A percentile compares a stretch with the other conserved stretches of the same genome.
These are phyloP conservation scores for Camellia granthamiana DNA, from an alignment of 148 eudicot species.

Conservation along the genomic window DNA sequence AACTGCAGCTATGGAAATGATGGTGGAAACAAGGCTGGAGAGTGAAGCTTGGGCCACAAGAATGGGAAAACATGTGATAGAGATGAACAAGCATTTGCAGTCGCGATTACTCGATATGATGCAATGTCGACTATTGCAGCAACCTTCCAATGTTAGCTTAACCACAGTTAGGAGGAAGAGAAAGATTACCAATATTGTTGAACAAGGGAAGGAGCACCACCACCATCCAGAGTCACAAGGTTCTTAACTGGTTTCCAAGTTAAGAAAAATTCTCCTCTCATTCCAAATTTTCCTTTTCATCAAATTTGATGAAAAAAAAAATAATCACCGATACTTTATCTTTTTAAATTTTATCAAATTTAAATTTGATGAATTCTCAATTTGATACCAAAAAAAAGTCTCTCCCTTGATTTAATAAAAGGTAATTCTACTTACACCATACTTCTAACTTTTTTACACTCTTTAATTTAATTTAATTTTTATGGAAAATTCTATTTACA, in stretches of 20 bases:
- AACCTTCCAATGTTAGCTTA: neutral
- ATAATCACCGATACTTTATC: too few species aligned
- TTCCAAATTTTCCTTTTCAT: too few species aligned
- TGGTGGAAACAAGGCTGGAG: conserved; percentile 15
- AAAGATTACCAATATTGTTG: neutral
- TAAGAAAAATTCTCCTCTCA: too few species aligned
- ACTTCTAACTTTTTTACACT: too few species aligned
- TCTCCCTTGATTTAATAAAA: too few species aligned
- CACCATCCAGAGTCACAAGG: neutral
- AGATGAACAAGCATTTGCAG: conserved; percentile 22
- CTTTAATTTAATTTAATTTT: too few species aligned
- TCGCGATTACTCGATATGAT: conserved; percentile 22
- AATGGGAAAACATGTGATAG: conserved; percentile 18
- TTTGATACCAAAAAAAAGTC: too few species aligned
- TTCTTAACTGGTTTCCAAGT: neutral
- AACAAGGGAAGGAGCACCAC: neutral
- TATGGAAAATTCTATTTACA: too few species aligned
- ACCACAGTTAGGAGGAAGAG: neutral
- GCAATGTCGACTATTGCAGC: conserved; percentile 5
- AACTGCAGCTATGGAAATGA: conserved; percentile 15
- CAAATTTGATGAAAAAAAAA: too few species aligned
- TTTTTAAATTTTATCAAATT: too few species aligned
- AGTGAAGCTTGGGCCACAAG: conserved; percentile 6
- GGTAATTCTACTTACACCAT: too few species aligned
- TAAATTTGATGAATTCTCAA: too few species aligned